Evolutionary conservation across 1,284 basidiomycete species (phyloP).

Genomic region (Malassezia obtusa): DNA sequence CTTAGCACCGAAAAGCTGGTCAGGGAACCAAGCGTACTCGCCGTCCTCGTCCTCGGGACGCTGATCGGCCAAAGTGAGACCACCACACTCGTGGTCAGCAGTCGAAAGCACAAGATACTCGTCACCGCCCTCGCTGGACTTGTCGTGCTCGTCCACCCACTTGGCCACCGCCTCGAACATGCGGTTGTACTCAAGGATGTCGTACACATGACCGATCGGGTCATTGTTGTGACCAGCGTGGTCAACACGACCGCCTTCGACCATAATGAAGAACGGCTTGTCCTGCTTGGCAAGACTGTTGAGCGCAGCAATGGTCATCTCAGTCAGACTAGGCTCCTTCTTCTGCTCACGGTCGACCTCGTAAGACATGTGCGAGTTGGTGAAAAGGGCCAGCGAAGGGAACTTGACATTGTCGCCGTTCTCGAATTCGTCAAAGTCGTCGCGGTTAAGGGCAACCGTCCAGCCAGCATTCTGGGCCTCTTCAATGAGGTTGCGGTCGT

Average conservation of each 20-base stretch:
- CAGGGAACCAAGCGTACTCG: slow-evolving; percentile 34
- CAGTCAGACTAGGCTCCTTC: slow-evolving; percentile 37
- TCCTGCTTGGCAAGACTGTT: slow-evolving; percentile 31
- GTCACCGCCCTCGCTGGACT: slow-evolving; percentile 13
- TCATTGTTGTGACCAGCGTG: slow-evolving; percentile 48
- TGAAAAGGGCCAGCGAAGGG: slow-evolving; percentile 35
- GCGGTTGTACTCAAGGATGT: slow-evolving; percentile 42
- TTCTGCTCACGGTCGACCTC: slow-evolving; percentile 44
- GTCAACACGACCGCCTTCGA: slow-evolving; percentile 39
- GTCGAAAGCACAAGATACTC: slow-evolving; percentile 33
- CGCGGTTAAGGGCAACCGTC: slow-evolving; percentile 27
- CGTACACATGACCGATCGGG: slow-evolving; percentile 39
- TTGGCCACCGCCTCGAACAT: slow-evolving; percentile 25
- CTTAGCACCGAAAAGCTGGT: slow-evolving; percentile 32
- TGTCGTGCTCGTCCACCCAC: slow-evolving; percentile 30
- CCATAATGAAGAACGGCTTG: slow-evolving; percentile 47
- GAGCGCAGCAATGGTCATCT: slow-evolving; percentile 46
- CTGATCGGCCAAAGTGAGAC: slow-evolving; percentile 31
- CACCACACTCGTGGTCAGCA: slow-evolving; percentile 45
- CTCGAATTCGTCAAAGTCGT: slow-evolving; percentile 36
- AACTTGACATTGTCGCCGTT: slow-evolving; percentile 18
- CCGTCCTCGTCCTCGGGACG: slow-evolving; percentile 25
- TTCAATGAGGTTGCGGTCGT: slow-evolving; percentile 34
- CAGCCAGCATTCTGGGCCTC: slow-evolving; percentile 35
- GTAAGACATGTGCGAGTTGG: slow-evolving; percentile 42